Conservation (phyloP, 495 filamentous ascomycete genomes). For the Penicillium arizonense region DNA sequence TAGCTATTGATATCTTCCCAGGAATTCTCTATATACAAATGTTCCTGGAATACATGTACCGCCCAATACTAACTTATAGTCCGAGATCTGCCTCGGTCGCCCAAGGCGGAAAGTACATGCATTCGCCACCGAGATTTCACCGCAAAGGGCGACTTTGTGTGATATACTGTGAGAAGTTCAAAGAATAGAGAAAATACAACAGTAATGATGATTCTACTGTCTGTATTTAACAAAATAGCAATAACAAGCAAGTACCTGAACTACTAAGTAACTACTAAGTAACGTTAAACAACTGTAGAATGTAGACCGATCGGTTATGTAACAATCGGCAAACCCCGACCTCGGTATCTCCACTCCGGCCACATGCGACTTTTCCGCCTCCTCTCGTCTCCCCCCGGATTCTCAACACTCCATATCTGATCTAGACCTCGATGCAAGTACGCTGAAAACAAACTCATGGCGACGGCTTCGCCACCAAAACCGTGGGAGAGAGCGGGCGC, state of each 20-base stretch:
- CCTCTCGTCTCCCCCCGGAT: slow-evolving; percentile 16
- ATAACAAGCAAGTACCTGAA: too few relatives aligned
- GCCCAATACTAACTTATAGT: background rate
- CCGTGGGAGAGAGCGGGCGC: slow-evolving; percentile 87
- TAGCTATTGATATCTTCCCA: too few relatives aligned
- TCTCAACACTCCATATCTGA: slow-evolving; percentile 13
- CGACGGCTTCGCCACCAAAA: slow-evolving; percentile 82
- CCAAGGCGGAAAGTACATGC: background rate
- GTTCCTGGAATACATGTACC: background rate
- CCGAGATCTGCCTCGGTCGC: slow-evolving; percentile 8
- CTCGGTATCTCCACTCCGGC: slow-evolving; percentile 32
- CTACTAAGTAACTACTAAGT: too few relatives aligned
- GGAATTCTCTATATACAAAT: too few relatives aligned
- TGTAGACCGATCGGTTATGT: too few relatives aligned
- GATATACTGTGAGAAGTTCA: background rate
- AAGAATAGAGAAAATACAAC: background rate
- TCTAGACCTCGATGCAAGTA: slow-evolving; percentile 32
- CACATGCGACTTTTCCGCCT: slow-evolving; percentile 25
- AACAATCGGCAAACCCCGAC: slow-evolving; percentile 23
- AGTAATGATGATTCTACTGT: too few relatives aligned
- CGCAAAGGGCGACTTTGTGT: too few relatives aligned
- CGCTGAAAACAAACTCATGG: slow-evolving; percentile 37
- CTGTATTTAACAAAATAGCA: too few relatives aligned
- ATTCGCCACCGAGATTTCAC: slow-evolving; percentile 24
- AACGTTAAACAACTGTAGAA: too few relatives aligned